Base-by-base conservation (phyloP, 257 asterid genomes). In the Penstemon newberryi region DNA sequence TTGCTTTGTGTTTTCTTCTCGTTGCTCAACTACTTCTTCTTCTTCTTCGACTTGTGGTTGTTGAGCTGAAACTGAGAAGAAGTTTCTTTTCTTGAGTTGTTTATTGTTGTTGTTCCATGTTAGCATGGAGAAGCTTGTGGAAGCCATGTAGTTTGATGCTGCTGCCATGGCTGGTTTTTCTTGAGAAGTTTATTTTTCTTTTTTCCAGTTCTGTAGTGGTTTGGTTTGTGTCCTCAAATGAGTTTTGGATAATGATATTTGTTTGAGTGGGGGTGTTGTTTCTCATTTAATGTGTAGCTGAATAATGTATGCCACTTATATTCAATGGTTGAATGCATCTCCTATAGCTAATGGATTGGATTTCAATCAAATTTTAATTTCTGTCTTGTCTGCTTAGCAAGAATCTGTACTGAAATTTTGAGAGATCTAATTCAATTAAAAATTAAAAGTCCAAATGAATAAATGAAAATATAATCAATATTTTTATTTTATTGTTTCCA, bases 81-180 rank as follows among this genome's bases (percentile, higher is more conserved):
- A 2, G 44, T 59, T 73, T 68, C 72, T 65, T 46, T 70, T 83
- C 65, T 64, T 70, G 46, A 71, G 71, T 12, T 75, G 68, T 58
- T 67, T 73, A 60, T 59, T 80, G 68, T 44, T 56, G 47, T 66
- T 74, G 52, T 78, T 72, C 84, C 89, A 79, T 60, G 74, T 63
- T 11, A 75, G 75, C 86, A 81, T 71, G 82, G 86, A 80, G 82
- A 89, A 81, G 73, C 82, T 72, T 59, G 84, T 66, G 74, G 82
- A 74, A 15, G 87, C 87, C 86, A 75, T 80, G 84, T 75, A 67
- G 72, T 77, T 70, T 61, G 96, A 77, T 69, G 85, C 60, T 75
- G 95, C 79, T 66, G 96, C 92, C 92, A 89, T 89, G 73, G 73
- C 69, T 73, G 64, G 18, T 15, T 15, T 15, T 15, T 15, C 8